These are phyloP conservation scores for Aureobasidium subglaciale DNA, from an alignment of 2,329 filamentous ascomycete genomes.

Conservation along the genomic window DNA sequence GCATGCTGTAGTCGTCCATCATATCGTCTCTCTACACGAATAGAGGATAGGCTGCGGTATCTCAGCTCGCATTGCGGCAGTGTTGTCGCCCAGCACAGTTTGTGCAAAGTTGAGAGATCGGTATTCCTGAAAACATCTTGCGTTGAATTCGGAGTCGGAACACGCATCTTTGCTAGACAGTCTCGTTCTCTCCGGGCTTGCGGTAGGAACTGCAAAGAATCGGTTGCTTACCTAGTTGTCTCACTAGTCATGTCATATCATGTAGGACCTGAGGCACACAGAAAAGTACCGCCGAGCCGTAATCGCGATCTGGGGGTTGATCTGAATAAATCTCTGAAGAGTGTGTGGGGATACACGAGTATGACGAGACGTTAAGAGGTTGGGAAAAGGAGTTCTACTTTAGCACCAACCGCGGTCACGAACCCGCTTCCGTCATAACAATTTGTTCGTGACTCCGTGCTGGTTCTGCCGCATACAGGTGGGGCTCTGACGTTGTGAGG, in stretches of 20 bases:
- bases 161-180: too few relatives aligned
- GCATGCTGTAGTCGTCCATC: background rate
- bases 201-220: too few relatives aligned
- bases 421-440: conserved; percentile 1
- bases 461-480: background rate
- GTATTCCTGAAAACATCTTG: background rate
- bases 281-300: background rate
- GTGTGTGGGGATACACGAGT: background rate
- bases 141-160: background rate
- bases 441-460: background rate
- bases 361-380: conserved; percentile 1
- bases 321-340: conserved; percentile 1
- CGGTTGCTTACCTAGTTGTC: background rate
- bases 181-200: too few relatives aligned
- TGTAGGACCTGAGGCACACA: background rate
- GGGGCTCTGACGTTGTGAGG: conserved; percentile 1
- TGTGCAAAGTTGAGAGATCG: background rate
- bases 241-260: background rate
- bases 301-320: background rate
- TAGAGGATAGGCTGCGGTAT: background rate
- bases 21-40: background rate
- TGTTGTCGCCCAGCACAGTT: too few relatives aligned
- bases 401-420: background rate
- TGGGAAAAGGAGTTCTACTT: background rate
- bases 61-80: too few relatives aligned